A percentile compares a stretch with the other conserved stretches of the same genome.
These are phyloP conservation scores for Conoideocrella luteorostrata DNA, from an alignment of 2,329 filamentous ascomycete species.

Conservation along the genomic window DNA sequence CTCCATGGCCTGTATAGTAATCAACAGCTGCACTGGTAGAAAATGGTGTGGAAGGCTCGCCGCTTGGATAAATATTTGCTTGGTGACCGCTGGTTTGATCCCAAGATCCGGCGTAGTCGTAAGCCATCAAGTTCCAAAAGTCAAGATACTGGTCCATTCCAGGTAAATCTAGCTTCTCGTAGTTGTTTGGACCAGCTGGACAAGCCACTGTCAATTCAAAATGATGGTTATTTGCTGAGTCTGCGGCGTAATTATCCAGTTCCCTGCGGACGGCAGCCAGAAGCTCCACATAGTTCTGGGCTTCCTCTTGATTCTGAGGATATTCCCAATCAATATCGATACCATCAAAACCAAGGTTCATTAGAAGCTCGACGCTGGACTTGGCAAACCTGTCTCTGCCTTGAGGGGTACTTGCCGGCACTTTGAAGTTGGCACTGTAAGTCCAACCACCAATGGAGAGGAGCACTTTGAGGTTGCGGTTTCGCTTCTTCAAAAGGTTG, in stretches of 20 bases:
- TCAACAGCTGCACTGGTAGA: conserved; percentile 64
- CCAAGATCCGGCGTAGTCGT: conserved; percentile 84
- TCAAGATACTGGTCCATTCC: conserved; percentile 62
- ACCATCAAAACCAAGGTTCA: conserved; percentile 72
- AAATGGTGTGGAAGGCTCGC: conserved; percentile 68
- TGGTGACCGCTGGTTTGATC: conserved; percentile 66
- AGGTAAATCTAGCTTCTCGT: conserved; percentile 53
- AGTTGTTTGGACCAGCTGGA: conserved; percentile 57
- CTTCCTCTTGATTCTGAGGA: conserved; percentile 48
- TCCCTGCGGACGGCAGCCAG: conserved; percentile 49
- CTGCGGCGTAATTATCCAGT: conserved; percentile 50
- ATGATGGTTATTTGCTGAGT: conserved; percentile 37
- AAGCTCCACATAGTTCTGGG: conserved; percentile 52
- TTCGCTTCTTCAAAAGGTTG: conserved; percentile 71
- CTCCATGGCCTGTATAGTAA: conserved; percentile 60
- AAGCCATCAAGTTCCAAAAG: conserved; percentile 82
- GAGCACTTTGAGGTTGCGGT: conserved; percentile 78
- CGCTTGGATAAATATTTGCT: conserved; percentile 64
- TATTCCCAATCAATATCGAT: conserved; percentile 67
- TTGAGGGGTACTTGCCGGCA: conserved; percentile 61
- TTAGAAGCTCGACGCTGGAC: conserved; percentile 67
- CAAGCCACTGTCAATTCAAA: conserved; percentile 61
- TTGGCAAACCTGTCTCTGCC: conserved; percentile 68
- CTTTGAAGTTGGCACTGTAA: conserved; percentile 77
- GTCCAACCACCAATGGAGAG: conserved; percentile 92